Evolutionary conservation across 2,329 filamentous ascomycete genomes (phyloP).

Genomic region (Mycosphaerelloides madeirae): DNA sequence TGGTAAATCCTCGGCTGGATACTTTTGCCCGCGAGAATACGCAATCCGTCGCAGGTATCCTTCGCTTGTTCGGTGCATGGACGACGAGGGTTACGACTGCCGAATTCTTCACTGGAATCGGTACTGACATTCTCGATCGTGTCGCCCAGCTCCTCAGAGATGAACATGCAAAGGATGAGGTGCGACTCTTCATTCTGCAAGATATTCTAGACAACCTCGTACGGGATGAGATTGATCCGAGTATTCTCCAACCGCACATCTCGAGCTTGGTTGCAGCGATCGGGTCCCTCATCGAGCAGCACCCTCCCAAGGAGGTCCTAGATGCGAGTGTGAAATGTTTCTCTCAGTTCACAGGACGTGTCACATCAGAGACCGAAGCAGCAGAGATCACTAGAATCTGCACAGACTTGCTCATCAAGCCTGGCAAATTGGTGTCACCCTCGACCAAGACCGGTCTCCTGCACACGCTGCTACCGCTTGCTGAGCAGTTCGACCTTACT

Average conservation of each 20-base stretch:
- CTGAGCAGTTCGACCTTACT: conserved; percentile 19
- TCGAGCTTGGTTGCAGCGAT: conserved; percentile 57
- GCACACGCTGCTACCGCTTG: conserved; percentile 72
- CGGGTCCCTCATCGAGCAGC: conserved; percentile 51
- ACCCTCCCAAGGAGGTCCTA: conserved; percentile 67
- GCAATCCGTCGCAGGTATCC: conserved; percentile 78
- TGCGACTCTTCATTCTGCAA: conserved; percentile 74
- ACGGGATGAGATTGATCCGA: conserved; percentile 53
- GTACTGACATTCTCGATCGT: conserved; percentile 57
- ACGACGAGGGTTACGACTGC: conserved; percentile 62
- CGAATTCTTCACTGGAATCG: conserved; percentile 63
- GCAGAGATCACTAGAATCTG: conserved; percentile 75
- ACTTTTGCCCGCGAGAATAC: conserved; percentile 80
- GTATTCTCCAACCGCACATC: conserved; percentile 61
- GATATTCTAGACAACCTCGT: conserved; percentile 68
- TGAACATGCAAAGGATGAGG: conserved; percentile 74
- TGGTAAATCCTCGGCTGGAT: conserved; percentile 71
- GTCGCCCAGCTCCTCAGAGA: conserved; percentile 68
- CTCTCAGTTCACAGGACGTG: conserved; percentile 67
- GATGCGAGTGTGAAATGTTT: conserved; percentile 75
- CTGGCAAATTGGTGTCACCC: conserved; percentile 75
- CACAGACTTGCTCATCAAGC: conserved; percentile 76
- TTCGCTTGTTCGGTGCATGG: conserved; percentile 79
- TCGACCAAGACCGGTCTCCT: conserved; percentile 78
- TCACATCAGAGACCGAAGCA: conserved; percentile 64